Evolutionary conservation across 2,329 filamentous ascomycete genomes (phyloP), one percentile per base, ranked within the genome.

Genomic region (Claviceps digitariae): DNA sequence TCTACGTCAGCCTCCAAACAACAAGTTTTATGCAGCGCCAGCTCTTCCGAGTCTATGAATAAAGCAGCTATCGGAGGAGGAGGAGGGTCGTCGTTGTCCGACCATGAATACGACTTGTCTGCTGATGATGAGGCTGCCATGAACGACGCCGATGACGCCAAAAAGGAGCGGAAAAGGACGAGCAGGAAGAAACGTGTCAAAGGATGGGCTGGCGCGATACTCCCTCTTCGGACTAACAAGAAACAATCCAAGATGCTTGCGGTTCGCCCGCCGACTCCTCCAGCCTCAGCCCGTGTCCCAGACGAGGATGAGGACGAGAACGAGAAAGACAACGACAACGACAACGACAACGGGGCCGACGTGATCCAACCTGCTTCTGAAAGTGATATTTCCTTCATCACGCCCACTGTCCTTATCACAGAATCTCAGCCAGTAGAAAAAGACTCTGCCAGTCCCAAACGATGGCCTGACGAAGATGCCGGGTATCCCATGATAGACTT

Each of bases 401-500:
- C 66, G 6, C 72, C 72, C 0, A 67, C 68, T 5, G 65, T 75
- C 3, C 66, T 69, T 21, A 66, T 73, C 2, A 74, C 73, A 0
- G 70, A 71, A 43, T 68, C 71, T 12, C 63, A 68, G 2, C 61
- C 65, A 2, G 58, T 52, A 48, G 61, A 59, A 51, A 58, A 62
- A 9, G 10, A 13, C 15, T 20, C 25, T 29, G 23, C 17, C 38
- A 17, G 38, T 57, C 41, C 41, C 10, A 64, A 38, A 55, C 66
- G 3, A 70, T 70, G 62, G 20, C 55, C 58, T 3, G 75, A 81
- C 9, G 80, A 83, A 48, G 87, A 94, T 55, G 67, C 79, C 3
- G 77, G 84, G 51, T 87, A 83, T 62, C 84, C 87, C 8, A 85
- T 96, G 67, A 94, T 98, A 57, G 93, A 98, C 66, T 73, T 98